These are phyloP conservation scores for Fusarium tjaetaba DNA, from an alignment of 2,329 filamentous ascomycete genomes.

Conservation along the genomic window DNA sequence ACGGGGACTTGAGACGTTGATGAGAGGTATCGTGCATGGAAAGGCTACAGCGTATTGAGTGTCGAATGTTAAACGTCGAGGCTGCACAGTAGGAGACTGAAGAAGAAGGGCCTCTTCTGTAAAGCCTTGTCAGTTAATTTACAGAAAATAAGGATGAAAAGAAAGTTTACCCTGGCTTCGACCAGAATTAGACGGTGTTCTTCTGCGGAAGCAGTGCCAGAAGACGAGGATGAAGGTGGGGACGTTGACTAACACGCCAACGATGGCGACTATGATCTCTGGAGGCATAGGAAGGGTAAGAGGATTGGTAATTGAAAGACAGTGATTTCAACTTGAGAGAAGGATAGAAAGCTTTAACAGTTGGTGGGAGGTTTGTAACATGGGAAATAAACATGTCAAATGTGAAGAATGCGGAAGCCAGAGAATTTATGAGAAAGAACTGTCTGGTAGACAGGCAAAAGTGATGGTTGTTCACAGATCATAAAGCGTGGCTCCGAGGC, in stretches of 20 bases:
- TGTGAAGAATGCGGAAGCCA: rapidly evolving
- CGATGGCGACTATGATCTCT: background rate
- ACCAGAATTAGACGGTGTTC: rapidly evolving
- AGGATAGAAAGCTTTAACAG: background rate
- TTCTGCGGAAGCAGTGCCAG: background rate
- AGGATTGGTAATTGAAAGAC: rapidly evolving
- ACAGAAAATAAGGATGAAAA: background rate
- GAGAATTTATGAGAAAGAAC: too few relatives aligned
- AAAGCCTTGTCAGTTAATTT: too few relatives aligned
- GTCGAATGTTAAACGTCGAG: background rate
- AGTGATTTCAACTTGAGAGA: rapidly evolving
- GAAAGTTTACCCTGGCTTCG: background rate
- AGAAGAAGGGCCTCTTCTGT: rapidly evolving
- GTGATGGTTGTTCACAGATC: too few relatives aligned
- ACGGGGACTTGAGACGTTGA: background rate
- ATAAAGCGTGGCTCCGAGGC: too few relatives aligned
- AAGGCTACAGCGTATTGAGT: background rate
- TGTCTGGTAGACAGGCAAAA: too few relatives aligned
- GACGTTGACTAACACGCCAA: slow-evolving; percentile 9
- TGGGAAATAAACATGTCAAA: rapidly evolving
- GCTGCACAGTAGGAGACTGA: rapidly evolving
- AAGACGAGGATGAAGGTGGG: slow-evolving; percentile 6
- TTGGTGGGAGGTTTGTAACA: rapidly evolving
- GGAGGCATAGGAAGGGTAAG: too few relatives aligned
- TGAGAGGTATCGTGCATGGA: background rate